These are phyloP conservation scores for Apiospora malaysiana DNA, from an alignment of 2,329 filamentous ascomycete genomes.

Conservation along the genomic window DNA sequence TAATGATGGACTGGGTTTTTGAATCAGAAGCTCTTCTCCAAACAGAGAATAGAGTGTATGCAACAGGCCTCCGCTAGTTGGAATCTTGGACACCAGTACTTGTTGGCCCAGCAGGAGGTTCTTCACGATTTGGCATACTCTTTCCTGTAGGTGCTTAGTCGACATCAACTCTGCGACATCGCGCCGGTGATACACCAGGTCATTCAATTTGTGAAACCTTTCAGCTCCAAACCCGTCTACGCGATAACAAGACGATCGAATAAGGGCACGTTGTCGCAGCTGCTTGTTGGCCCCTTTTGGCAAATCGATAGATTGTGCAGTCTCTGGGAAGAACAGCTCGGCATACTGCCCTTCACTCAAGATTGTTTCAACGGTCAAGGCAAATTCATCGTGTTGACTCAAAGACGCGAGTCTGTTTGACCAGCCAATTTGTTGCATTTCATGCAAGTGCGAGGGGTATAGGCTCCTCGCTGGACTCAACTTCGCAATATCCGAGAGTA, in stretches of 20 bases:
- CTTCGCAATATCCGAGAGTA: constrained; percentile 44
- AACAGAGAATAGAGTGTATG: neutral
- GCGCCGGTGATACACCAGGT: constrained; percentile 41
- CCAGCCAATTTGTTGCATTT: constrained; percentile 58
- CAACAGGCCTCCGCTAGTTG: neutral
- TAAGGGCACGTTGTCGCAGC: constrained; percentile 26
- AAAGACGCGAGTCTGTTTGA: constrained; percentile 42
- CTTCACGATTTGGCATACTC: neutral
- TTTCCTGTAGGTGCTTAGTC: constrained; percentile 21
- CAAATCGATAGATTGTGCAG: constrained; percentile 6
- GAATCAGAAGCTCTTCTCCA: neutral
- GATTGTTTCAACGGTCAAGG: constrained; percentile 41
- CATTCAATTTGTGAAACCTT: constrained; percentile 36
- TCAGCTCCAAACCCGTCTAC: constrained; percentile 45
- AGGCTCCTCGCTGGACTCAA: constrained; percentile 50
- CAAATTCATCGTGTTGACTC: constrained; percentile 53
- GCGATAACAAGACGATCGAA: constrained; percentile 31
- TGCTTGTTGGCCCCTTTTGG: constrained; percentile 20
- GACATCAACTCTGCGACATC: constrained; percentile 31
- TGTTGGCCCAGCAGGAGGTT: constrained; percentile 8
- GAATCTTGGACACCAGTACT: neutral
- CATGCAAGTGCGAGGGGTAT: constrained; percentile 48
- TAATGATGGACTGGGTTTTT: neutral
- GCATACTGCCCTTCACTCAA: constrained; percentile 39
- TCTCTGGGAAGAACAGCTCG: constrained; percentile 38